Conservation (phyloP, 169 alveolate species). For the Cryptosporidium baileyi region DNA sequence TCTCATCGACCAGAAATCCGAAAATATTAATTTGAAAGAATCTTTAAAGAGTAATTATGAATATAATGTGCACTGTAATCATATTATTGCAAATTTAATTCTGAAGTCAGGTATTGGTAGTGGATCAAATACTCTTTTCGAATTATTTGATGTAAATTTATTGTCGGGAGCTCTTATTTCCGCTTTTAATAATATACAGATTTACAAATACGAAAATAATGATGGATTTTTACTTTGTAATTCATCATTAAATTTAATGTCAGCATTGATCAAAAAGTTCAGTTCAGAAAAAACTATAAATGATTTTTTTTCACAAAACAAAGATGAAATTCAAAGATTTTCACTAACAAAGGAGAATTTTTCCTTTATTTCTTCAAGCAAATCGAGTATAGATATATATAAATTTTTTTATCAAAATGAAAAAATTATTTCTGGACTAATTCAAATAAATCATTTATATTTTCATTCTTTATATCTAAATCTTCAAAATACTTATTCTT, state of each 20-base stretch:
- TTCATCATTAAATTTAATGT: conserved; percentile 36
- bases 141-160: conserved; percentile 16
- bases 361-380: too few relatives aligned
- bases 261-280: conserved; percentile 35
- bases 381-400: neutral
- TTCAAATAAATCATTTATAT: neutral
- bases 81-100: conserved; percentile 28
- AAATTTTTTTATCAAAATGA: neutral
- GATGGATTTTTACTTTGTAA: conserved; percentile 15
- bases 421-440: neutral
- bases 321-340: neutral
- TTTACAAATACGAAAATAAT: neutral
- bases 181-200: conserved; percentile 4
- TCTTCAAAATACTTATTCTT: conserved; percentile 4
- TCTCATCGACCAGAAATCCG: too few relatives aligned
- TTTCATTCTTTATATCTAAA: neutral
- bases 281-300: neutral
- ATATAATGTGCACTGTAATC: conserved; percentile 17
- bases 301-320: neutral
- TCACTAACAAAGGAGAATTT: too few relatives aligned
- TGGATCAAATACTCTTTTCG: conserved; percentile 3
- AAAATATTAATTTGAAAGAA: too few relatives aligned
- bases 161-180: conserved; percentile 12
- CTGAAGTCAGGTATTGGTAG: neutral
- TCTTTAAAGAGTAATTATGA: neutral